A percentile compares a stretch with the other conserved stretches of the same genome.
These are phyloP conservation scores for Rhodotorula sp. DNA, from an alignment of 1,284 basidiomycete genomes.

Conservation along the genomic window DNA sequence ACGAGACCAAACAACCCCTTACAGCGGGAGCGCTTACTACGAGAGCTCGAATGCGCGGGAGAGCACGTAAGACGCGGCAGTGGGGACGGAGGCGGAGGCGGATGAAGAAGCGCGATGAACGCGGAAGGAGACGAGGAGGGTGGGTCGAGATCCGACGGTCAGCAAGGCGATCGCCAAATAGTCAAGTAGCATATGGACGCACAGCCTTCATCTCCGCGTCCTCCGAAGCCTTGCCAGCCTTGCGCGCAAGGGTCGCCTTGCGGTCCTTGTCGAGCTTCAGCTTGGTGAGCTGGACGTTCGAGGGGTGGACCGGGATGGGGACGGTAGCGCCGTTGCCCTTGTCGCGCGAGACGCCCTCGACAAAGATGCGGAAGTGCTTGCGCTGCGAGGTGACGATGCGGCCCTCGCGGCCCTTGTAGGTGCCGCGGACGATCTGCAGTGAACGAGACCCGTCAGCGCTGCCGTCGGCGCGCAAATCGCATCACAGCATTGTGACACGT, in stretches of 20 bases:
- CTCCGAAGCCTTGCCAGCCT: conserved; percentile 47
- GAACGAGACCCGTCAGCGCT: background rate
- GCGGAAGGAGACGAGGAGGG: background rate
- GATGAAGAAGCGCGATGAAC: background rate
- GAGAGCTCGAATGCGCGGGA: background rate
- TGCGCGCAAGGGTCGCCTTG: conserved; percentile 55
- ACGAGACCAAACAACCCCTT: background rate
- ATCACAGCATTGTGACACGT: background rate
- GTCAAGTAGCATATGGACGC: background rate
- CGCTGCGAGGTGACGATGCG: conserved; percentile 75
- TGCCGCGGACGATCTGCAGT: conserved; percentile 64
- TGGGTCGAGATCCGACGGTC: background rate
- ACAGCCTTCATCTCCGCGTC: conserved; percentile 46
- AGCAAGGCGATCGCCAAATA: too few species aligned
- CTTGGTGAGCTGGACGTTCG: conserved; percentile 91
- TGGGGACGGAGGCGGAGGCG: background rate
- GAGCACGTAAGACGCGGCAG: background rate
- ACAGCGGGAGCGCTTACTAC: background rate
- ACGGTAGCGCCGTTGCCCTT: conserved; percentile 95
- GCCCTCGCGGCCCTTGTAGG: conserved; percentile 98
- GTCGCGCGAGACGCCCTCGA: conserved; percentile 96
- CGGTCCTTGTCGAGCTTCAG: conserved; percentile 75
- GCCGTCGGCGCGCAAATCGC: background rate
- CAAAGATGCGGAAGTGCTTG: conserved; percentile 99
- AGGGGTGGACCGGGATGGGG: conserved; percentile 93